Conservation (phyloP, 371 early-diverging fungal species). For the Parasitella parasitica region DNA sequence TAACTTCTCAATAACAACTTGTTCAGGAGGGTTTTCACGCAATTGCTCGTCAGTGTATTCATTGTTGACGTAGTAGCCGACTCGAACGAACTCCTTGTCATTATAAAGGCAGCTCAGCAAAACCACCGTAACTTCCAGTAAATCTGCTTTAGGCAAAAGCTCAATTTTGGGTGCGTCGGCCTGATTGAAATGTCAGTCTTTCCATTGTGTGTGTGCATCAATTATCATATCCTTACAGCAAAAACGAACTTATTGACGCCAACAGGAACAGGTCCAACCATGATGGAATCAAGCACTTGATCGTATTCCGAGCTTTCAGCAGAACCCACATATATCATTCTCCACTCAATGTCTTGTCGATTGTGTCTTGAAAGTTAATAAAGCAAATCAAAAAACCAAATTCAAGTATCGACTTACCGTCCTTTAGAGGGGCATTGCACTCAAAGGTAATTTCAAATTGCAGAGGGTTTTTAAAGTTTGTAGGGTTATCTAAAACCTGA, state of each 20-base stretch:
- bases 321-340: constrained; percentile 93
- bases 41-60: constrained; percentile 74
- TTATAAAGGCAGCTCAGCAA: constrained; percentile 87
- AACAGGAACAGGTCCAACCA: constrained; percentile 97
- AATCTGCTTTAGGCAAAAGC: constrained; percentile 74
- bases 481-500: constrained; percentile 82
- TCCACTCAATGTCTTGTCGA: constrained; percentile 95
- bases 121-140: constrained; percentile 89
- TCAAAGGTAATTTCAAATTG: constrained; percentile 97
- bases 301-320: constrained; percentile 82
- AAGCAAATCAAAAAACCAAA: background rate
- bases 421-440: constrained; percentile 81
- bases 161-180: constrained; percentile 73
- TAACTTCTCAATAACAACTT: constrained; percentile 68
- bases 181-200: constrained; percentile 31
- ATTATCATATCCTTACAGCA: constrained; percentile 55
- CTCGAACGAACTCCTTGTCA: constrained; percentile 90
- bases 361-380: background rate
- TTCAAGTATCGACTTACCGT: constrained; percentile 68
- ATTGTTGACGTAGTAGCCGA: constrained; percentile 96
- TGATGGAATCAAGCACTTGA: constrained; percentile 91
- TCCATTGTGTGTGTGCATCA: background rate
- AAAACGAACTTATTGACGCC: constrained; percentile 94
- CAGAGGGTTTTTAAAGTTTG: constrained; percentile 77
- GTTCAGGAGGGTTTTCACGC: constrained; percentile 42